Base-by-base conservation (phyloP, 129 eudicot species). In the Artemisia tridentata region DNA sequence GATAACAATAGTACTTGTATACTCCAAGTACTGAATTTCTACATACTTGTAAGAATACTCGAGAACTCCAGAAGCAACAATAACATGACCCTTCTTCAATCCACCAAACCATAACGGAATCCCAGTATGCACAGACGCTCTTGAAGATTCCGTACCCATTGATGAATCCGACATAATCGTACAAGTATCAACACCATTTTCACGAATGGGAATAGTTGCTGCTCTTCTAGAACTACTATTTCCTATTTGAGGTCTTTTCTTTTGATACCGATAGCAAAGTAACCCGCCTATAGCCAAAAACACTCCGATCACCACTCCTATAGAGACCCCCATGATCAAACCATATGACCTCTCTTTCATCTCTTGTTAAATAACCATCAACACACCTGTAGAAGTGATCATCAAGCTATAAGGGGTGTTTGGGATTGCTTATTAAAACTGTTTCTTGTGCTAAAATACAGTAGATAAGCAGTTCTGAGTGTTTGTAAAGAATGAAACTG, bases 41-140 rank as follows among this genome's bases (percentile, higher is more conserved):
- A 52, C 95, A 60, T 83, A 93, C 98, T 81, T 93, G 91, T 89
- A 93, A 46, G 96, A 82, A 78, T 85, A 93, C 80, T 93, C 95
- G 18, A 84, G 78, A 71, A 93, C 89, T 34, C 98, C 98, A 51
- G 98, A 89, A 76, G 97, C 97, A 73, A 92, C 77, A 76, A 89
- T 64, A 34, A 89, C 84, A 80, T 87, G 86, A 50, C 87, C 74
- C 78, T 76, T 93, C 75, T 71, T 89, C 55, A 72, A 57, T 47
- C 96, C 95, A 72, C 91, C 90, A 27, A 93, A 76, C 96, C 95
- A 85, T 16, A 82, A 68, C 0, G 88, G 76, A 67, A 66, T 41
- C 56, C 90, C 79, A 79, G 54, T 84, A 62, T 83, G 89, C 3
- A 50, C 77, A 11, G 79, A 63, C 11, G 88, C 54, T 86, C 74